Base-by-base conservation (phyloP, 768 basidiomycete species). In the Rossbeevera mucosa region DNA sequence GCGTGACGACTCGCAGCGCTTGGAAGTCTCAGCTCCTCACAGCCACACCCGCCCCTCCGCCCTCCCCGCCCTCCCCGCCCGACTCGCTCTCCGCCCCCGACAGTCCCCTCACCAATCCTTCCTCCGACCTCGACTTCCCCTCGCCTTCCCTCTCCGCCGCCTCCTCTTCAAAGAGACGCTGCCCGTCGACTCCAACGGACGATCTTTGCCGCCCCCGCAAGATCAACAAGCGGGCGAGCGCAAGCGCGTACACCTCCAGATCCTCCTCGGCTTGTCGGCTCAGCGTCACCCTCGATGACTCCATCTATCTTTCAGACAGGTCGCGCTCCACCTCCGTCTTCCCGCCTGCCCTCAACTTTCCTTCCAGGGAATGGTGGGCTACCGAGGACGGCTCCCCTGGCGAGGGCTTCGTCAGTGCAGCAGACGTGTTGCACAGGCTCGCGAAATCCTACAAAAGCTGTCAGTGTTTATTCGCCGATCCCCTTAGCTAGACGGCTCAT, bases 371-470 rank as follows among this genome's bases (percentile, higher is more conserved):
- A 12, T 60, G 72, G 45, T 87, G 86, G 80, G 73, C 73, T 8
- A 64, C 73, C 20, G 78, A 81, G 42, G 74, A 79, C 48, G 84
- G 82, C 1, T 67, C 68, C 20, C 79, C 80, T 1, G 81, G 80
- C 5, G 64, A 70, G 1, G 70, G 61, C 1, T 79, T 84, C 59
- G 65, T 83, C 44, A 86, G 82, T 66, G 86, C 83, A 12, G 86
- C 85, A 61, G 67, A 68, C 18, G 85, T 86, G 7, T 85, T 91
- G 11, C 74, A 71, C 57, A 65, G 71, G 30, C 72, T 90, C 2
- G 78, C 83, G 68, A 85, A 80, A 60, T 76, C 78, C 0, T 91
- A 91, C 60, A 85, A 85, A 68, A 67, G 74, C 48, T 86, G 89
- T 90, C 58, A 62, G 85, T 74, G 29, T 26, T 40, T 31, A 30